Evolutionary conservation across 768 basidiomycete genomes (phyloP).

Genomic region (Kondoa subrosea): DNA sequence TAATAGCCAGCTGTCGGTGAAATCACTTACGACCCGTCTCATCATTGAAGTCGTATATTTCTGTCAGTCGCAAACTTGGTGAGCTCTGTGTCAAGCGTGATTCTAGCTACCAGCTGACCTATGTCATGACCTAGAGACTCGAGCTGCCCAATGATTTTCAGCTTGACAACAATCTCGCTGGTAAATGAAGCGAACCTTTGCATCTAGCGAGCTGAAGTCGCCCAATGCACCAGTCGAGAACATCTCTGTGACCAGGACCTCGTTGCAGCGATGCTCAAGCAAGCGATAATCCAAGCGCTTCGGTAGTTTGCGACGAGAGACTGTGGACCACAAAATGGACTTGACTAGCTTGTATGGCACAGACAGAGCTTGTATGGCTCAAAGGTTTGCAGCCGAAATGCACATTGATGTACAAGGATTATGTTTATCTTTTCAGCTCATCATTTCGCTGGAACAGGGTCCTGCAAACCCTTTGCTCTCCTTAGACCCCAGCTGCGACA

Average conservation of each 20-base stretch:
- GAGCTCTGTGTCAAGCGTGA: background rate
- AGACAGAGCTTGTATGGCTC: too few species aligned
- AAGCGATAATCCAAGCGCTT: too few species aligned
- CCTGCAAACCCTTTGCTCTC: background rate
- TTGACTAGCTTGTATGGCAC: too few species aligned
- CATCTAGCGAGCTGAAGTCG: slow-evolving; percentile 4
- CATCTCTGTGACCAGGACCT: too few species aligned
- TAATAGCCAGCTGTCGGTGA: background rate
- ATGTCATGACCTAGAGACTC: background rate
- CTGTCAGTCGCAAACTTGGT: slow-evolving; percentile 2
- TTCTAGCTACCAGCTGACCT: background rate
- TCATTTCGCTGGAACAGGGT: too few species aligned
- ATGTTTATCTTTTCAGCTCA: too few species aligned
- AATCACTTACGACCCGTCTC: background rate
- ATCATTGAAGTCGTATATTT: background rate
- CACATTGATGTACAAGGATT: too few species aligned
- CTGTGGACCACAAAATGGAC: too few species aligned
- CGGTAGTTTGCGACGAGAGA: too few species aligned
- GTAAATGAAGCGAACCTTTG: background rate
- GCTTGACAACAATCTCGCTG: background rate
- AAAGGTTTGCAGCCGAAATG: too few species aligned
- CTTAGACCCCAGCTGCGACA: too few species aligned
- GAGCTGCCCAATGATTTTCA: background rate
- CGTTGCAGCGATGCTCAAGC: background rate
- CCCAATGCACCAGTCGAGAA: background rate